These are phyloP conservation scores for Saturnispora sanitii DNA, from an alignment of 805 yeast genomes.

Conservation along the genomic window DNA sequence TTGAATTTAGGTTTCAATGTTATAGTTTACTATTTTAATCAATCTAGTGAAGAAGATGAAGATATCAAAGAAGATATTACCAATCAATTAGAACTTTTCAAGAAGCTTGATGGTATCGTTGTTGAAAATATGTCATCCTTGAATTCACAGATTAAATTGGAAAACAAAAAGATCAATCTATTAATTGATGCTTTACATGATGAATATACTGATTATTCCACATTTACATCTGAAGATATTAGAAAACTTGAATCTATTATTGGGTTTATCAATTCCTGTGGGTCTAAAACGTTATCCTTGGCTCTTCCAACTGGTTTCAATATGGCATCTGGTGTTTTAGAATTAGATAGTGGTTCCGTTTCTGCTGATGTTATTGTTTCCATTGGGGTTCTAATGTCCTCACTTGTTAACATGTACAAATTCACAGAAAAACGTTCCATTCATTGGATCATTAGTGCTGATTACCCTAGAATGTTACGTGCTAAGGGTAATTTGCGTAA, in stretches of 20 bases:
- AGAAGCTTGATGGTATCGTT: slow-evolving; percentile 61
- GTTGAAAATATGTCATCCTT: slow-evolving; percentile 30
- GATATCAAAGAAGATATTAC: slow-evolving; percentile 28
- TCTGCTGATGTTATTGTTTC: slow-evolving; percentile 51
- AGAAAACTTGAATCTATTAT: slow-evolving; percentile 36
- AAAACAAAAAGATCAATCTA: slow-evolving; percentile 59
- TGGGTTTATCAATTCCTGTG: slow-evolving; percentile 53
- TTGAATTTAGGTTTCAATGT: slow-evolving; percentile 66
- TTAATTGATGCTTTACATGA: slow-evolving; percentile 83
- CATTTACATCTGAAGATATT: slow-evolving; percentile 38
- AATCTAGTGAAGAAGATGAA: slow-evolving; percentile 25
- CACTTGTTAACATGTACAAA: slow-evolving; percentile 50
- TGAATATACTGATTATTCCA: slow-evolving; percentile 58
- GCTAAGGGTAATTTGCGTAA: slow-evolving; percentile 35
- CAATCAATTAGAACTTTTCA: slow-evolving; percentile 46
- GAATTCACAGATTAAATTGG: slow-evolving; percentile 30
- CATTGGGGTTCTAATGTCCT: slow-evolving; percentile 63
- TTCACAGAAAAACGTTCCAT: slow-evolving; percentile 39
- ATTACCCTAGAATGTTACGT: slow-evolving; percentile 50
- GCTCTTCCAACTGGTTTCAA: slow-evolving; percentile 81
- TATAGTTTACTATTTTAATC: slow-evolving; percentile 23
- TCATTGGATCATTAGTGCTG: slow-evolving; percentile 61
- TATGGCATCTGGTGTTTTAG: slow-evolving; percentile 60
- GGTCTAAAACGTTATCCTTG: slow-evolving; percentile 46
- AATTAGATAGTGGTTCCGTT: slow-evolving; percentile 16